phyloP scores from a whole-genome alignment of 2,329 filamentous ascomycete species.

The Chrysoporthe deuterocubensis region DNA sequence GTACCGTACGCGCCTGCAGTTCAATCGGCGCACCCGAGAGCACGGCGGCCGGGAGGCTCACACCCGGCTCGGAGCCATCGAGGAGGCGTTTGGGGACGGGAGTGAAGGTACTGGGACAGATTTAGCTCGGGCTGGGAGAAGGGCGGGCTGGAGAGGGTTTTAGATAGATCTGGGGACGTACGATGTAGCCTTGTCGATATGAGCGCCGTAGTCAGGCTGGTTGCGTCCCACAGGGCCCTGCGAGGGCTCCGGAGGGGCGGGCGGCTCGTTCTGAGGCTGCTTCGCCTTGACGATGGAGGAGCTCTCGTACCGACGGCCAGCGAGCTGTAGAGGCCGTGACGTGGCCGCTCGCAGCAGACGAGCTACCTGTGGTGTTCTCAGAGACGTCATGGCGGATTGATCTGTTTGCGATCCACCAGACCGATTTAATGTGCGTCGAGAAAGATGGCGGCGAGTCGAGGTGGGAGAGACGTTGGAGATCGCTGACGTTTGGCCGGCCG shows the following conservation, averaged over 20 bases:
- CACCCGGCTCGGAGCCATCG: slow-evolving; percentile 83
- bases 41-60: slow-evolving; percentile 77
- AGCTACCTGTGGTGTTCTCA: slow-evolving; percentile 60
- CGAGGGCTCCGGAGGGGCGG: slow-evolving; percentile 43
- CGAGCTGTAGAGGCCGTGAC: slow-evolving; percentile 44
- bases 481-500: slow-evolving; percentile 24
- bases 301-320: slow-evolving; percentile 61
- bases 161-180: slow-evolving; percentile 50
- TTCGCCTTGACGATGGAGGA: slow-evolving; percentile 44
- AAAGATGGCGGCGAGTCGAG: background rate
- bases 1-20: slow-evolving; percentile 89
- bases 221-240: slow-evolving; percentile 52
- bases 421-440: slow-evolving; percentile 7
- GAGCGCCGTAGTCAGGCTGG: slow-evolving; percentile 79
- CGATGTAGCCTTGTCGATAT: slow-evolving; percentile 89
- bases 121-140: background rate
- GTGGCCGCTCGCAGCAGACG: slow-evolving; percentile 55
- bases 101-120: slow-evolving; percentile 75
- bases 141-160: background rate
- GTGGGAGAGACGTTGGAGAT: slow-evolving; percentile 4
- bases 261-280: slow-evolving; percentile 33
- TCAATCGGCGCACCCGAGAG: slow-evolving; percentile 93
- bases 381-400: slow-evolving; percentile 63
- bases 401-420: slow-evolving; percentile 14
- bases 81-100: slow-evolving; percentile 88